Evolutionary conservation across 768 basidiomycete species (phyloP), one percentile per base, ranked within the genome.

Genomic region (Termitomyces sp.): DNA sequence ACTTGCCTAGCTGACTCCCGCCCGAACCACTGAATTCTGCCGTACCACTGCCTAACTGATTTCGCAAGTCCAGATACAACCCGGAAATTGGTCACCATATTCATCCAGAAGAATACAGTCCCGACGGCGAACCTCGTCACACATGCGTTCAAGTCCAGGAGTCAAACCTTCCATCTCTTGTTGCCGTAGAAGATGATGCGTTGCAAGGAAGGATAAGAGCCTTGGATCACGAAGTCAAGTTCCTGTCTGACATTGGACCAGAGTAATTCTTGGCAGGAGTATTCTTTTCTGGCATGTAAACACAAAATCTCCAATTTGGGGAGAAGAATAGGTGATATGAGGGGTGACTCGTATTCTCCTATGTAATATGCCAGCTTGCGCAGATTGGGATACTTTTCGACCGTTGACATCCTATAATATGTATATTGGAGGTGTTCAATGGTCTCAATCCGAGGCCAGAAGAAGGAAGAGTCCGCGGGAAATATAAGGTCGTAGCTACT

Each of bases 341-440:
- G 36, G 16, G 44, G 53, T n/a, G 52, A 20, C 8, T 32, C 20
- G 20, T 16, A 48, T 26, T 46, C 57, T 38, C 55, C 47, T 9
- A 61, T 41, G 20, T 60, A 28, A 49, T 60, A 63, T 20, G 50
- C 41, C 26, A 63, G 48, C 32, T 63, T 56, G 18, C 52, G 59
- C 32, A 63, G 12, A 40, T 63, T 58, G 5, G 59, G 53, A 28
- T 55, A 63, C n/a, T 43, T 28, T 12, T 47, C 41, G 23, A 60
- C 32, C 18, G 54, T 47, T 10, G 60, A 56, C 2, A 47, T 49
- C 2, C 41, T 33, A 28, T 20, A 18, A 26, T 54, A 43, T 18
- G 59, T 33, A 41, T 64, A 58, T 50, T 30, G n/a, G 30, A 60
- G 33, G 16, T 62, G 57, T 52, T 62, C 64, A 12, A 64, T 26